Conservation (phyloP, 164 flowering plant species). For the grape (Vitis vinifera) region DNA sequence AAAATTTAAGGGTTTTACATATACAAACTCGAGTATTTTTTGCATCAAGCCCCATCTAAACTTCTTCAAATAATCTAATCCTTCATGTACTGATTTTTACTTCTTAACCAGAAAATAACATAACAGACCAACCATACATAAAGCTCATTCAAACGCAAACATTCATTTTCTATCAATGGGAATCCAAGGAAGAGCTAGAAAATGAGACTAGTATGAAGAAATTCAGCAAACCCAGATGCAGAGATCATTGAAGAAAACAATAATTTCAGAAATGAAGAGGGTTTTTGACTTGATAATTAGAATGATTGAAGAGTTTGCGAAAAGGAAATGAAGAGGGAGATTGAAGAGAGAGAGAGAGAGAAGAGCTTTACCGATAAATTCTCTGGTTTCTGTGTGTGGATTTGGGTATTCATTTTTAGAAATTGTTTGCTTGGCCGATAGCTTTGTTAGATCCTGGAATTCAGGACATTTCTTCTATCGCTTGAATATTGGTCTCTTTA, state of each 20-base stretch:
- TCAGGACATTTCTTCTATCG: slow-evolving; percentile 12
- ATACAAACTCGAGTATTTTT: slow-evolving; percentile 29
- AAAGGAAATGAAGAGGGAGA: neutral
- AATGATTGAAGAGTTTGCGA: neutral
- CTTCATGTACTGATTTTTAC: neutral
- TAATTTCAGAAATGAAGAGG: neutral
- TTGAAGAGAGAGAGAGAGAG: slow-evolving; percentile 1
- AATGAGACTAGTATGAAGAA: neutral
- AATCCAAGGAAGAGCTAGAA: neutral
- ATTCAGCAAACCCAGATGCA: neutral
- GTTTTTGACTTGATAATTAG: neutral
- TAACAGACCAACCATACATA: neutral
- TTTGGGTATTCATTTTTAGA: slow-evolving; percentile 18
- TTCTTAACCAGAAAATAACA: neutral
- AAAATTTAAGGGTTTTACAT: slow-evolving; percentile 28
- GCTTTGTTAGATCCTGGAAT: slow-evolving; percentile 29
- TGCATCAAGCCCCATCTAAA: slow-evolving; percentile 53
- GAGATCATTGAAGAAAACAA: neutral
- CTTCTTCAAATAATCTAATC: neutral
- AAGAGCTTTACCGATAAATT: neutral
- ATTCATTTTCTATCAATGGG: neutral
- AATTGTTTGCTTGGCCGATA: slow-evolving; percentile 17
- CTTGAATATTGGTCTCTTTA: neutral
- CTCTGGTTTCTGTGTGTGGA: neutral
- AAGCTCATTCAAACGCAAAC: neutral